Base-by-base conservation (phyloP, 2,329 filamentous ascomycete species). In the Aspergillus vadensis region DNA sequence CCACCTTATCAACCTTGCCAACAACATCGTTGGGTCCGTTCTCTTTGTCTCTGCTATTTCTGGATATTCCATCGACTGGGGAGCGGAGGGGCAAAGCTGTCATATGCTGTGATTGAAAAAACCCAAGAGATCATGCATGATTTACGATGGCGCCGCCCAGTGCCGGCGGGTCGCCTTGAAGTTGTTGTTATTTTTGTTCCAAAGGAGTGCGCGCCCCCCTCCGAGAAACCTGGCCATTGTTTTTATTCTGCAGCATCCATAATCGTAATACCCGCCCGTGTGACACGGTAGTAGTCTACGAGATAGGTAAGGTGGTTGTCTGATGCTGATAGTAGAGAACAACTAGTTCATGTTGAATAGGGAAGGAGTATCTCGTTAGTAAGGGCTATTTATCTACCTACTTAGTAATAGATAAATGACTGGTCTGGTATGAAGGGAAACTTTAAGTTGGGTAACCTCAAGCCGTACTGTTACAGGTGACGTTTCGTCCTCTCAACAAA, bases 81-180 rank as follows among this genome's bases (percentile, higher is more conserved):
- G 4, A 55, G 53, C 53, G 53, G 53, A 55, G 53, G 53, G 53
- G 53, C 44, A 55, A 14, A 14, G 53, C 53, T 55, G 53, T 55
- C 53, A 55, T 55, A 47, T 55, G 53, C 39, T 55, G 38, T 23
- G 27, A 39, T 30, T 30, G 12, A 14, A 36, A 55, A 36, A 36
- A 2, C 4, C 27, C 10, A 30, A 36, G 12, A 25, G 32, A 23
- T 49, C 52, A 44, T 44, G 41, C 19, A 44, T 44, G 41, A 23
- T 44, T 21, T 21, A 44, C 41, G 41, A 44, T 44, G 41, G 41
- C 38, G 52, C 25, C 25, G 4, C 41, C 36, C 38, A 19, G 39
- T 53, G 32, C 36, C 39, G 23, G 19, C 52, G 25, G 53, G 27
- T 55, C 43, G 39, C 39, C 53, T 55, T 19, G 23, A 32, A 8